phyloP scores from a whole-genome alignment of 2,329 filamentous ascomycete genomes.

The Aspergillus novoparasiticus region DNA sequence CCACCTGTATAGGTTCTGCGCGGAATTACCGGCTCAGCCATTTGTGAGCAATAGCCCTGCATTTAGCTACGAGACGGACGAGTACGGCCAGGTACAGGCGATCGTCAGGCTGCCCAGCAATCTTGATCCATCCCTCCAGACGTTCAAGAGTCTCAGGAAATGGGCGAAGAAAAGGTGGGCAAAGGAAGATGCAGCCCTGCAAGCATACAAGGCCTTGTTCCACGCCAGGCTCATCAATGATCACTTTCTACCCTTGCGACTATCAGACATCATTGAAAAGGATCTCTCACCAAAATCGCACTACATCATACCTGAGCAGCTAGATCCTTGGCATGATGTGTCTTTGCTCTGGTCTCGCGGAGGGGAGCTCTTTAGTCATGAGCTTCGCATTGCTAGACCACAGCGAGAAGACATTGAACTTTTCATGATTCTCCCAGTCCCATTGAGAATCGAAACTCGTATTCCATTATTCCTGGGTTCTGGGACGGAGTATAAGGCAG shows the following conservation, averaged over 20 bases:
- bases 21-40: neutral
- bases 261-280: neutral
- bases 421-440: neutral
- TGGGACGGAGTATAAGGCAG: neutral
- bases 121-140: conserved; percentile 6
- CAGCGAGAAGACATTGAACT: neutral
- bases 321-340: neutral
- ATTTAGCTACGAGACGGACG: neutral
- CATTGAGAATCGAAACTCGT: neutral
- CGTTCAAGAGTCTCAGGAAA: neutral
- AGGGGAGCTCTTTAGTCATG: neutral
- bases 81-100: neutral
- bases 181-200: conserved; percentile 6
- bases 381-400: neutral
- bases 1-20: conserved; percentile 5
- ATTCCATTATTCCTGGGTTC: neutral
- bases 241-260: conserved; percentile 4
- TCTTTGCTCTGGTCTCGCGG: neutral
- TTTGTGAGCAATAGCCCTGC: neutral
- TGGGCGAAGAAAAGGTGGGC: conserved; percentile 1
- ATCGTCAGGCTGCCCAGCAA: conserved; percentile 1
- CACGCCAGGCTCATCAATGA: conserved; percentile 5
- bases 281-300: neutral
- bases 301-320: neutral
- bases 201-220: conserved; percentile 8